These are phyloP conservation scores for Colletotrichum spaethianum DNA, from an alignment of 2,329 filamentous ascomycete genomes.

Conservation along the genomic window DNA sequence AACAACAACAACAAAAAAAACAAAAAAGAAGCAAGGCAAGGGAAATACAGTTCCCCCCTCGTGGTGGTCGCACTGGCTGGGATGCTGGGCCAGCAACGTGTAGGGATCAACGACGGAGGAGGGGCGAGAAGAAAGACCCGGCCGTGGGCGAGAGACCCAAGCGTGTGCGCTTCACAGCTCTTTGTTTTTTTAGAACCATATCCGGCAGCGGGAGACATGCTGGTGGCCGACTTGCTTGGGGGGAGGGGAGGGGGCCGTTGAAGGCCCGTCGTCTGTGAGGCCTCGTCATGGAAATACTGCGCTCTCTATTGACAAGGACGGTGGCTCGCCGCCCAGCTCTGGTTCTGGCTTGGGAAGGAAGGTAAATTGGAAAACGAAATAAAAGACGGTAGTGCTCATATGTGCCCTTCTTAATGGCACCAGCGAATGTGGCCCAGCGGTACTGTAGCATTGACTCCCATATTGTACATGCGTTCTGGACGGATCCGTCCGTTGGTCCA, in stretches of 20 bases:
- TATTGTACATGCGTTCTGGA: slow-evolving; percentile 14
- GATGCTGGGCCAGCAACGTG: not conserved
- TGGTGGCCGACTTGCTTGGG: slow-evolving; percentile 1
- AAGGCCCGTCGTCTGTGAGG: slow-evolving; percentile 8
- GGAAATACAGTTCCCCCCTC: not conserved
- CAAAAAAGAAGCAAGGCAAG: not conserved
- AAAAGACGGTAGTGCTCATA: not conserved
- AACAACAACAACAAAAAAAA: not conserved
- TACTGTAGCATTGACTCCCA: slow-evolving; percentile 34
- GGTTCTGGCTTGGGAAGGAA: slow-evolving; percentile 1
- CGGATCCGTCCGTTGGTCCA: slow-evolving; percentile 1
- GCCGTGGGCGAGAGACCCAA: slow-evolving; percentile 1
- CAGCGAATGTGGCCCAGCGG: slow-evolving; percentile 11
- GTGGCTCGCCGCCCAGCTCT: not conserved
- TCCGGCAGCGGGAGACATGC: slow-evolving; percentile 5
- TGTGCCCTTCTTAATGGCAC: slow-evolving; percentile 17
- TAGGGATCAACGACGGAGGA: not conserved
- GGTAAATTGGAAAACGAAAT: not conserved
- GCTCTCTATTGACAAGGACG: slow-evolving; percentile 34
- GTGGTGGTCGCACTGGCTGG: slow-evolving; percentile 1
- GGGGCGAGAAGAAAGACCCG: slow-evolving; percentile 1
- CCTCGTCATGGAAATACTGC: slow-evolving; percentile 9
- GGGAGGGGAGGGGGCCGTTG: too few relatives aligned
- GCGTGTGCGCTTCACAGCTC: slow-evolving; percentile 19
- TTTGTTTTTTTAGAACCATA: slow-evolving; percentile 8